Conservation (phyloP, 768 basidiomycete species). For the Infundibulicybe gibba region DNA sequence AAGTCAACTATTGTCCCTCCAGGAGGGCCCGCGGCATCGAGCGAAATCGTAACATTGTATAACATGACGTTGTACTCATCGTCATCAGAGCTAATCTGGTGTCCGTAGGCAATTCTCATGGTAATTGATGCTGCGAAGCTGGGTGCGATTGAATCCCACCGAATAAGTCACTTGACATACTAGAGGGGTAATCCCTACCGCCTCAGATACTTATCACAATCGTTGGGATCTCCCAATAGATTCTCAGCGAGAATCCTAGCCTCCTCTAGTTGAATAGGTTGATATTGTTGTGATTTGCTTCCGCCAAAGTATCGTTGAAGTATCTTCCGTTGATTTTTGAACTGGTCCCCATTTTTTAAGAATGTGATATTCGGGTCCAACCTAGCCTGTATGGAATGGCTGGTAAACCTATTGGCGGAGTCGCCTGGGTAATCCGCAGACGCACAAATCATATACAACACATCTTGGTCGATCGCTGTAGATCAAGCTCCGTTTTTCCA, state of each 20-base stretch:
- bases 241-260: not conserved
- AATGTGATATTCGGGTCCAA: not conserved
- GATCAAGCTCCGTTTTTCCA: conserved; percentile 1
- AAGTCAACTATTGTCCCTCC: conserved; percentile 10
- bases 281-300: not conserved
- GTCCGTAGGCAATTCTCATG: conserved; percentile 11
- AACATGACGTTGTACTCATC: conserved; percentile 10
- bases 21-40: conserved; percentile 3
- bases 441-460: conserved; percentile 1
- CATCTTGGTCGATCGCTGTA: conserved; percentile 12
- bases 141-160: not conserved
- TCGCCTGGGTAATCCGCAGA: not conserved
- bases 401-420: not conserved
- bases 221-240: not conserved
- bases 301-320: not conserved
- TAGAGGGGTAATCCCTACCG: not conserved
- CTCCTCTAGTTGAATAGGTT: not conserved
- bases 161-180: not conserved
- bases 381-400: not conserved
- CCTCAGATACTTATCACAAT: not conserved
- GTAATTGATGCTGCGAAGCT: conserved; percentile 13
- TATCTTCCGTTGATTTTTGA: not conserved
- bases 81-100: conserved; percentile 8
- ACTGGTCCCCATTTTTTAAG: not conserved
- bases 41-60: conserved; percentile 1